Evolutionary conservation across 2,329 filamentous ascomycete genomes (phyloP), one percentile per base, ranked within the genome.

Genomic region (Pseudogymnoascus sp.): DNA sequence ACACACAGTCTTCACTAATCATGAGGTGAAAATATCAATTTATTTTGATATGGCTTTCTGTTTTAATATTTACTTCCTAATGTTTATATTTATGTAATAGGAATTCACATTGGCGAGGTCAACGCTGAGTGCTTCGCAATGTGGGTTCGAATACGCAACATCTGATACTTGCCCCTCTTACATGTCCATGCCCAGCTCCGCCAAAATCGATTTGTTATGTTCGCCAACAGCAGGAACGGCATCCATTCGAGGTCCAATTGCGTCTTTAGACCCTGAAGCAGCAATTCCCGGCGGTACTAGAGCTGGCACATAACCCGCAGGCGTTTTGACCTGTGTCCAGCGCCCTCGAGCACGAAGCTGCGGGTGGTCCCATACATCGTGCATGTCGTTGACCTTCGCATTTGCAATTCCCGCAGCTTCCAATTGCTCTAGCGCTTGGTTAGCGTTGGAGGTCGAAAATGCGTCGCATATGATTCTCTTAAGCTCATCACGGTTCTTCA

Each of bases 381-480:
- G 72, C 79, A 84, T 81, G 47, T 81, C 76, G 60, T 81, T 83
- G 20, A 84, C 74, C 36, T 76, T 80, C 2, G 81, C 80, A 65
- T 84, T 84, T 0, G 82, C 81, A 50, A 84, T 82, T 0, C 75
- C 74, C 0, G 78, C 79, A 2, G 67, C 68, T 58, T 84, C 79
- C 18, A 83, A 70, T 25, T 71, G 73, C 12, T 66, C 65, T 5
- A 79, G 67, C 0, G 78, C 76, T 60, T 79, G 72, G 2, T 75
- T 72, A 0, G 76, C 73, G 0, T 73, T 74, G 9, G 75, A 66
- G 0, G 60, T 61, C 2, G 72, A 68, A 61, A 85, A 82, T 0
- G 66, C 69, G 1, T 71, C 67, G 47, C 73, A 71, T 28, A 84
- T 81, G 14, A 81, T 78, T 0, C 65, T 64, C 61, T 74, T 77